phyloP scores from a whole-genome alignment of 1,284 basidiomycete genomes.

The Moesziomyces sp. region DNA sequence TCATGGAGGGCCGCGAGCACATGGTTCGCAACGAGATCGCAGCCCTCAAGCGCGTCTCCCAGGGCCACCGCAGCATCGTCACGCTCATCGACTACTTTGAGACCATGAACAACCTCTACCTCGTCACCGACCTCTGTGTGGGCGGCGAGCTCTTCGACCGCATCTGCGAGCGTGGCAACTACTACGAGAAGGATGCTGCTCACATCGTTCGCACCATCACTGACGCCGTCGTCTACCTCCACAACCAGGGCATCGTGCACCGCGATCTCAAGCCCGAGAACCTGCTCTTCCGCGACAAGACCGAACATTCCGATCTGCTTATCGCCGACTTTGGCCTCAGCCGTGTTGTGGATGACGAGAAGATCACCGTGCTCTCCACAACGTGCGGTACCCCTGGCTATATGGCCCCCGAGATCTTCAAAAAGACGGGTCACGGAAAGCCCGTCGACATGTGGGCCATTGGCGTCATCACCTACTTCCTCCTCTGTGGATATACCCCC shows the following conservation, averaged over 20 bases:
- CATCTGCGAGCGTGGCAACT: constrained; percentile 96
- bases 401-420: constrained; percentile 99
- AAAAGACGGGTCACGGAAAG: constrained; percentile 89
- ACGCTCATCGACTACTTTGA: constrained; percentile 95
- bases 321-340: constrained; percentile 95
- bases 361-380: constrained; percentile 87
- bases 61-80: constrained; percentile 79
- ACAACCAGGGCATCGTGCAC: constrained; percentile 93
- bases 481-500: constrained; percentile 66
- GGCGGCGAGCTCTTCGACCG: constrained; percentile 98
- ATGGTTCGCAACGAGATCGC: constrained; percentile 94
- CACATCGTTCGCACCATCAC: constrained; percentile 87
- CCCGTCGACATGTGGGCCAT: constrained; percentile 84
- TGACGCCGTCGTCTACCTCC: constrained; percentile 89
- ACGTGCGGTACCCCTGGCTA: constrained; percentile 93
- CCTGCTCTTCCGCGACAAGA: constrained; percentile 88
- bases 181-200: constrained; percentile 96
- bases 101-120: constrained; percentile 85
- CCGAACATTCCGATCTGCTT: constrained; percentile 92
- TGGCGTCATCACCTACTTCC: constrained; percentile 67
- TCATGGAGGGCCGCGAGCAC: constrained; percentile 78
- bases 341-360: constrained; percentile 87
- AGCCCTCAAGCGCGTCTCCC: constrained; percentile 92
- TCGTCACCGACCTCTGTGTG: constrained; percentile 95
- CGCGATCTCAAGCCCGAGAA: constrained; percentile 98